Base-by-base conservation (phyloP, 2,329 filamentous ascomycete species). In the Cladosporium sp. region DNA sequence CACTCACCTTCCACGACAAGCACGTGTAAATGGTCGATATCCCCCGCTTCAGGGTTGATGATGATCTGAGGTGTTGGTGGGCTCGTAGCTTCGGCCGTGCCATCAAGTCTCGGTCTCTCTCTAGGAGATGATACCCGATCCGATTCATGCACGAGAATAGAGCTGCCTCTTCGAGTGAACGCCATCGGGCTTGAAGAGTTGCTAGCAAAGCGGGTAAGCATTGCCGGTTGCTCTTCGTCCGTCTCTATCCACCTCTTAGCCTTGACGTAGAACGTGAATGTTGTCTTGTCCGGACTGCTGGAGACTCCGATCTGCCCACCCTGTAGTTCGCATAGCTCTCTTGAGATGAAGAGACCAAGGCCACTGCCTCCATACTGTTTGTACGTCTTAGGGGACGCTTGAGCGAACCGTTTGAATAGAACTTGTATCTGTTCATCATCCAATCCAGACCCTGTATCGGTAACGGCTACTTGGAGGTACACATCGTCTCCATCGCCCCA, bases 331-430 rank as follows among this genome's bases (percentile, higher is more conserved):
- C 84, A 85, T 11, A 90, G 77, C 40, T 85, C 80, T 17, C 85
- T 80, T 40, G 82, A 86, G 59, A 90, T 89, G 68, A 88, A 90
- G 0, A 90, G 76, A 0, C 88, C 88, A 0, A 90, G 77, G 0
- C 88, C 88, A 0, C 83, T 87, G 0, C 88, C 88, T 15, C 87
- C 88, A 63, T 90, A 89, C 60, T 87, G 82, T 22, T 87, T 81
- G 61, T 88, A 86, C 0, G 86, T 89, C 59, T 81, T 82, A 3
- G 85, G 82, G 11, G 81, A 86, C 0, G 85, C 85, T 71, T 90
- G 88, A 8, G 84, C 82, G 68, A 90, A 90, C 22, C 86, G 81
- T 61, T 88, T 80, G 69, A 90, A 90, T 0, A 90, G 77, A 30
- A 80, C 64, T 1, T 67, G 60, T 14, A 70, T 73, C 43, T 77